These are phyloP conservation scores for Penicillium taxi DNA, from an alignment of 495 filamentous ascomycete genomes.

Conservation along the genomic window DNA sequence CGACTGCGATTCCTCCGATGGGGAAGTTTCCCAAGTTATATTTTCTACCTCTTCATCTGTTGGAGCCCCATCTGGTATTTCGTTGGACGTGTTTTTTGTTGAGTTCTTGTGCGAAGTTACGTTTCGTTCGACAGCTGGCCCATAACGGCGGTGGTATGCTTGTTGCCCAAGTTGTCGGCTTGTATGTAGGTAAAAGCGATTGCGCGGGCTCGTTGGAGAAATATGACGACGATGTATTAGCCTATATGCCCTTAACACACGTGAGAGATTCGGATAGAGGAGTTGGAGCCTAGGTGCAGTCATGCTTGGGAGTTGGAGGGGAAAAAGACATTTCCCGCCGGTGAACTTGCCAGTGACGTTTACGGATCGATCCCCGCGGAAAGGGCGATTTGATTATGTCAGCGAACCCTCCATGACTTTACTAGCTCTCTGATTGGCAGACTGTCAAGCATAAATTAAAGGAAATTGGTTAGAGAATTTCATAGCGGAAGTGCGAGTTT, in stretches of 20 bases:
- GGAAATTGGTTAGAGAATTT: too few relatives aligned
- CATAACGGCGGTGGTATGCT: slow-evolving; percentile 44
- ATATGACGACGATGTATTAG: slow-evolving; percentile 25
- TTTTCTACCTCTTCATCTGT: slow-evolving; percentile 6
- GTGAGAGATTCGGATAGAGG: slow-evolving; percentile 64
- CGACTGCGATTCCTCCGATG: slow-evolving; percentile 10
- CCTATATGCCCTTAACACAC: slow-evolving; percentile 32
- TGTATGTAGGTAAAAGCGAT: slow-evolving; percentile 33
- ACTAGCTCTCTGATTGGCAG: slow-evolving; percentile 3
- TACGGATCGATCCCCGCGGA: slow-evolving; percentile 34
- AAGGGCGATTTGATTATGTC: slow-evolving; percentile 14
- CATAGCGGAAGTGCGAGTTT: too few relatives aligned
- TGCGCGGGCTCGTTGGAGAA: slow-evolving; percentile 15
- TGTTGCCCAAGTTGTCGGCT: slow-evolving; percentile 34
- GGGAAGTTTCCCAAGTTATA: slow-evolving; percentile 7
- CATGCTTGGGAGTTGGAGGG: slow-evolving; percentile 41
- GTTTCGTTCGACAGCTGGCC: slow-evolving; percentile 41
- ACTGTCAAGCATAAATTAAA: too few relatives aligned
- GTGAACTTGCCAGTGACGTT: slow-evolving; percentile 16
- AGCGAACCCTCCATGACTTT: neutral
- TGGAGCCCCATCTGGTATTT: slow-evolving; percentile 9
- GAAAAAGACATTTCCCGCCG: slow-evolving; percentile 15
- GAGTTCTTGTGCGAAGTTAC: slow-evolving; percentile 29
- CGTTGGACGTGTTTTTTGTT: slow-evolving; percentile 15
- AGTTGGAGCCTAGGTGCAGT: slow-evolving; percentile 60